phyloP scores from a whole-genome alignment of 805 yeast genomes.

The Candida anglica region DNA sequence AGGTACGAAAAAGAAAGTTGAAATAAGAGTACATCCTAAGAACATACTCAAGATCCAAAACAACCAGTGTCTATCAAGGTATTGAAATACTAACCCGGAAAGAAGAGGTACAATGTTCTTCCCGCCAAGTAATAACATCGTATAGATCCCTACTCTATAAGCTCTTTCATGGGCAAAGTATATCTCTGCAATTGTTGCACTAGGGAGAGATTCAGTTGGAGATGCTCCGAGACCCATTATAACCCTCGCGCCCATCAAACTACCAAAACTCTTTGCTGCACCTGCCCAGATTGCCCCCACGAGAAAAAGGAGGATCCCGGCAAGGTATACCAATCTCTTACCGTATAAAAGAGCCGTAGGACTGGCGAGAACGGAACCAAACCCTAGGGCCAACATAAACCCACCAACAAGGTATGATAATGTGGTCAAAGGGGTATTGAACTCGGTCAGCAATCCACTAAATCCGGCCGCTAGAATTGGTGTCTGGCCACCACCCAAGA shows the following conservation, averaged over 20 bases:
- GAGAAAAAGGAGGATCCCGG: constrained; percentile 45
- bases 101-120: constrained; percentile 56
- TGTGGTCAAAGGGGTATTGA: constrained; percentile 35
- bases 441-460: constrained; percentile 37
- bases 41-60: constrained; percentile 57
- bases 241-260: constrained; percentile 54
- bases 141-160: constrained; percentile 54
- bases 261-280: constrained; percentile 42
- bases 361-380: constrained; percentile 55
- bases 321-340: constrained; percentile 51
- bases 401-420: constrained; percentile 56
- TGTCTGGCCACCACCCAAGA: constrained; percentile 60
- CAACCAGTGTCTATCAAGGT: constrained; percentile 54
- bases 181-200: constrained; percentile 59
- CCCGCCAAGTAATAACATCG: constrained; percentile 56
- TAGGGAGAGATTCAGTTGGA: constrained; percentile 58
- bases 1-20: constrained; percentile 53
- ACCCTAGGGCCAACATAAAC: constrained; percentile 54
- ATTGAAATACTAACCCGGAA: constrained; percentile 48
- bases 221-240: constrained; percentile 58
- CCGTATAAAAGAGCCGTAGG: constrained; percentile 58
- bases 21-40: constrained; percentile 41
- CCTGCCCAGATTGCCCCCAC: constrained; percentile 56
- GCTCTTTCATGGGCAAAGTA: constrained; percentile 61
- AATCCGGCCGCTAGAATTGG: constrained; percentile 59